These are phyloP conservation scores for Scedosporium minutisporum DNA, from an alignment of 2,329 filamentous ascomycete genomes.

Conservation along the genomic window DNA sequence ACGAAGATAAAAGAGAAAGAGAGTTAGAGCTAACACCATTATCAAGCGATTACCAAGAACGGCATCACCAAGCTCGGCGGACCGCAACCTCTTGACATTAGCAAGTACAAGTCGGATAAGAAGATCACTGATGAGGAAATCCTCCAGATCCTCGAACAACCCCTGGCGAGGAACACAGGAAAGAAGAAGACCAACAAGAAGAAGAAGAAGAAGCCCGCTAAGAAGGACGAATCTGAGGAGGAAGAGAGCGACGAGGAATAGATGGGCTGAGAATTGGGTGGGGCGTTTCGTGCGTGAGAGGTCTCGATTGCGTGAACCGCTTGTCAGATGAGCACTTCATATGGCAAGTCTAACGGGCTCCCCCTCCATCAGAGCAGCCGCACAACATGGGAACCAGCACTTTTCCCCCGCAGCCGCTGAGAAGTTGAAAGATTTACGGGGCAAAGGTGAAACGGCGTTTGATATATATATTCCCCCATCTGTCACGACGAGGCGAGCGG, in stretches of 20 bases:
- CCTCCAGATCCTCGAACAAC: constrained; percentile 86
- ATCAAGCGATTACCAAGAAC: constrained; percentile 88
- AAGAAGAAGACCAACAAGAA: constrained; percentile 90
- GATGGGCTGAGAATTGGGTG: not conserved
- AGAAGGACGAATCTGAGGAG: constrained; percentile 28
- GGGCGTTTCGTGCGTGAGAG: not conserved
- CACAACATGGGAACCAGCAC: too few relatives aligned
- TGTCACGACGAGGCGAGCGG: not conserved
- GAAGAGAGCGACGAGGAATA: constrained; percentile 26
- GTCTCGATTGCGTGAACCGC: not conserved
- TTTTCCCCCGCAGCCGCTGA: not conserved
- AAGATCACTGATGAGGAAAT: constrained; percentile 96
- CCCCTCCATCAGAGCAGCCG: too few relatives aligned
- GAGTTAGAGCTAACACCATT: constrained; percentile 7
- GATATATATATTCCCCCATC: too few relatives aligned
- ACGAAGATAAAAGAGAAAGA: not conserved
- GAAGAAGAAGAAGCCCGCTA: constrained; percentile 56
- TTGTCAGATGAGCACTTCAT: not conserved
- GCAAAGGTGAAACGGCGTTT: too few relatives aligned
- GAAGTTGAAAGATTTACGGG: not conserved
- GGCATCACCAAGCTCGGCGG: constrained; percentile 78
- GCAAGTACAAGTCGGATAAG: constrained; percentile 87
- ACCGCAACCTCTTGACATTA: constrained; percentile 65
- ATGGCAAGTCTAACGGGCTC: too few relatives aligned
- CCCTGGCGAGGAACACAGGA: constrained; percentile 75